Percentiles rank a stretch among this genome's conserved stretches.
Conservation (phyloP, 2,329 filamentous ascomycete genomes). For the Ophiostoma novo-ulmi region DNA sequence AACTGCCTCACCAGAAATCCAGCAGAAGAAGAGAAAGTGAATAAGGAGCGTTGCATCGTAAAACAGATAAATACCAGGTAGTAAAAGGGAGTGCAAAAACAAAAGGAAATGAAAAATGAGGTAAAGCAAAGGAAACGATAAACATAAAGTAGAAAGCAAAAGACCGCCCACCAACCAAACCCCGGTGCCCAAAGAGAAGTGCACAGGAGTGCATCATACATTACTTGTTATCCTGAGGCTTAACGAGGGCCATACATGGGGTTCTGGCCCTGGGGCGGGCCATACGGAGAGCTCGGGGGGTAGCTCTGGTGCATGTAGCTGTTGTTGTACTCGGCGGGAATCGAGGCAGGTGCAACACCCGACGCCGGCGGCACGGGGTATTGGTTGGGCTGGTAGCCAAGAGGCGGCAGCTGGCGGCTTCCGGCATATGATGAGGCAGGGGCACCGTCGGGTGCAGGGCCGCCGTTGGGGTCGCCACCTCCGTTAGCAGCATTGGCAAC, state of each 20-base stretch:
- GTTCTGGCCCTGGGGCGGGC: conserved; percentile 50
- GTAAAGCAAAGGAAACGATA: neutral
- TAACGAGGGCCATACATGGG: conserved; percentile 48
- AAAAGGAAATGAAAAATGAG: neutral
- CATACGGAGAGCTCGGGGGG: conserved; percentile 55
- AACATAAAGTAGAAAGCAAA: conserved; percentile 2
- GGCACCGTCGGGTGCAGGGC: conserved; percentile 46
- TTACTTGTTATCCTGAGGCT: neutral
- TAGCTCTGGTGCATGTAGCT: conserved; percentile 55
- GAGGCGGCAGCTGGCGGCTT: conserved; percentile 66
- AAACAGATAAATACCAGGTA: neutral
- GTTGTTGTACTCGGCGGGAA: conserved; percentile 50
- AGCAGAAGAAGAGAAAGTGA: conserved; percentile 4
- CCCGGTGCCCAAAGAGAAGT: neutral
- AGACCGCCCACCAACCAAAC: neutral
- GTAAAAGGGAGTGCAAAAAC: neutral
- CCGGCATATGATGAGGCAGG: conserved; percentile 55
- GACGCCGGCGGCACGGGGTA: conserved; percentile 60
- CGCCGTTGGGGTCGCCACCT: conserved; percentile 46
- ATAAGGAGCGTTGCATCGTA: neutral
- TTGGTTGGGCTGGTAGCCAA: conserved; percentile 64
- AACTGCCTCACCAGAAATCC: neutral
- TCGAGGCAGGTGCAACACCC: conserved; percentile 50
- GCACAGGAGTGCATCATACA: conserved; percentile 34
- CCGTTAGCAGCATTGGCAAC: conserved; percentile 51